Evolutionary conservation across 176 grass and related monocot species (phyloP), one percentile per base, ranked within the genome.

Genomic region (Paspalum notatum): DNA sequence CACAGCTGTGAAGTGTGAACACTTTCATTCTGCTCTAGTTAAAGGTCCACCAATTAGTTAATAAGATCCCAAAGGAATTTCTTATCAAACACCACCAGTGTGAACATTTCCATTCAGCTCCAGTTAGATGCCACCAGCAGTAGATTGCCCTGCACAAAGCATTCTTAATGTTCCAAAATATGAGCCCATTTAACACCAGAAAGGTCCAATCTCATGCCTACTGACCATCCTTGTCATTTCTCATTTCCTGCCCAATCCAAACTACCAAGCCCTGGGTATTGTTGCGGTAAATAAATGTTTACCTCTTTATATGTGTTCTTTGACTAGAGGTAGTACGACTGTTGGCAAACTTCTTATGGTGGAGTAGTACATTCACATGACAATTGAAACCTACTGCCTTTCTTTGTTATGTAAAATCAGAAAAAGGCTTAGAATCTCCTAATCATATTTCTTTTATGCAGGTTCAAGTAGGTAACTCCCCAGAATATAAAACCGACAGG

Each of bases 381-480:
- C 50, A 66, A 47, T 26, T 26, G 45, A 65, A 48, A 74, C 56
- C 10, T 13, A 77, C 37, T 82, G 53, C 38, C 11, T 27, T 57
- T 4, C 17, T 22, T 77, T 42, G 21, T 63, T 72, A 14, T 48
- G 72, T 48, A 65, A 62, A 62, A 68, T 72, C 25, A 62, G 25
- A 74, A 77, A 82, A 76, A 55, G 20, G n/a, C 32, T 46, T 67
- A 22, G 12, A 49, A 82, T 75, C 26, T 60, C 18, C 72, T 90
- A 74, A 78, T 68, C 50, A 37, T 64, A 48, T 83, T 39, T 71
- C 52, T 60, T 55, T 76, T 39, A 77, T 87, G 60, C 90, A 97
- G 95, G 88, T 97, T 89, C 95, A 97, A 75, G 87, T 97, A 62
- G 95, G 92, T 83, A 91, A 94, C 74, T 97, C 95, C 74, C 95